Evolutionary conservation across 495 filamentous ascomycete species (phyloP).

Genomic region (Aspergillus cavernicola): DNA sequence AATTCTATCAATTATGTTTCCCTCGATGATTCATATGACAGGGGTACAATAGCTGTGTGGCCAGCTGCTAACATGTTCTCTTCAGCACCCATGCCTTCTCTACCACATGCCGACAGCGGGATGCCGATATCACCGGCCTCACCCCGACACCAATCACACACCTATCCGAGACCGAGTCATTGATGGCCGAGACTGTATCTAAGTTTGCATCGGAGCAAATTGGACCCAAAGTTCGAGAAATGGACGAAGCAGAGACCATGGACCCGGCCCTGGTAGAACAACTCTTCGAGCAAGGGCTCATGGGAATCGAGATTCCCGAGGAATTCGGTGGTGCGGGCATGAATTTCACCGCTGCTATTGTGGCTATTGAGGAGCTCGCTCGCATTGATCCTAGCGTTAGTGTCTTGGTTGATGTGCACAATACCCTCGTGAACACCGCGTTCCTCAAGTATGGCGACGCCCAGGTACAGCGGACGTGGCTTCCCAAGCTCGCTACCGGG

Average conservation of each 20-base stretch:
- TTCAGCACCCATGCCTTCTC: conserved; percentile 63
- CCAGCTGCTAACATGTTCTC: conserved; percentile 22
- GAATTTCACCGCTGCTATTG: conserved; percentile 96
- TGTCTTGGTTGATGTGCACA: conserved; percentile 93
- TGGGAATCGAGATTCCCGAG: conserved; percentile 97
- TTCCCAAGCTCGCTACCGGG: conserved; percentile 82
- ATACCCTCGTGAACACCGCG: conserved; percentile 94
- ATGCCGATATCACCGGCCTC: conserved; percentile 62
- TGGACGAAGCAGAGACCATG: conserved; percentile 97
- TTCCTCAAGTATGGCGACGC: conserved; percentile 80
- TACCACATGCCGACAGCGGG: conserved; percentile 58
- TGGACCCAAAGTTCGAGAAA: conserved; percentile 88
- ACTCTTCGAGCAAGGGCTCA: conserved; percentile 94
- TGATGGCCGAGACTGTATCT: conserved; percentile 85
- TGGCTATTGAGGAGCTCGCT: conserved; percentile 95
- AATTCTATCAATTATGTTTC: too few species aligned
- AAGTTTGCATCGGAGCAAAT: conserved; percentile 89
- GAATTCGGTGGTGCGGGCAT: conserved; percentile 95
- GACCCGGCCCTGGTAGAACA: conserved; percentile 83
- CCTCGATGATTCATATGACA: too few species aligned
- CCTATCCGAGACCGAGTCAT: conserved; percentile 81
- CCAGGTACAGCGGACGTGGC: conserved; percentile 73
- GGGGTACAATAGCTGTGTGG: too few species aligned
- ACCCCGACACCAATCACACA: conserved; percentile 91
- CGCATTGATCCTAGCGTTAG: conserved; percentile 92